Percentiles rank a stretch among this genome's conserved stretches.
phyloP scores from a whole-genome alignment of 169 alveolate genomes.

The Cryptosporidium viatorum region DNA sequence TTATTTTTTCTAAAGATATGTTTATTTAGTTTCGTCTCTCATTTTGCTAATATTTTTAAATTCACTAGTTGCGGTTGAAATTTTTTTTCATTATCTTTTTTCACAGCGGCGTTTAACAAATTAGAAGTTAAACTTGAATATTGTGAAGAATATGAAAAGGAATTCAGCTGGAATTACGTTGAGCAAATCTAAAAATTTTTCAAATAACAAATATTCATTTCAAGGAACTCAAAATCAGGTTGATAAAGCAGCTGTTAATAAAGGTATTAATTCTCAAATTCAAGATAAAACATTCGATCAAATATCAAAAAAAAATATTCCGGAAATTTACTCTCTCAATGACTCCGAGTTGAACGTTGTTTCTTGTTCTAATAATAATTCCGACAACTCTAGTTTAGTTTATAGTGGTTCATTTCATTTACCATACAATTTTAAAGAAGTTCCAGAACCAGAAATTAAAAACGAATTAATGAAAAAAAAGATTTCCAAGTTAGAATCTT shows the following conservation, averaged over 20 bases:
- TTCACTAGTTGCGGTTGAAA: not conserved
- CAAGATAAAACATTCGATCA: not conserved
- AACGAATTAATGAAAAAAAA: slow-evolving; percentile 42
- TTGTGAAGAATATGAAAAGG: not conserved
- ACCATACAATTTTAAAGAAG: slow-evolving; percentile 20
- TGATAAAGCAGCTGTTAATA: not conserved
- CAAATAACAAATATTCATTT: not conserved
- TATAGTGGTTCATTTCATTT: slow-evolving; percentile 40
- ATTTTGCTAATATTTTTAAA: not conserved
- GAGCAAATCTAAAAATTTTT: not conserved
- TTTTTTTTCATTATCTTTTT: not conserved
- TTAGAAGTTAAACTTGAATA: not conserved
- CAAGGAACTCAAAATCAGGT: slow-evolving; percentile 8
- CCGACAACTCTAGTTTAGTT: not conserved
- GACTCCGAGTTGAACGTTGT: not conserved
- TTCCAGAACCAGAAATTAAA: slow-evolving; percentile 61
- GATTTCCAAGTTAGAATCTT: slow-evolving; percentile 76
- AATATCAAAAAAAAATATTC: not conserved
- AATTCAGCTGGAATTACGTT: not conserved
- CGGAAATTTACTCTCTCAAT: not conserved
- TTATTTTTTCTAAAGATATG: not conserved
- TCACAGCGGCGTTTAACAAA: not conserved
- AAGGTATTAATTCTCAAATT: not conserved
- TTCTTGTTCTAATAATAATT: not conserved
- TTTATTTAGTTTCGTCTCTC: not conserved